phyloP scores from a whole-genome alignment of 1,139 yeast genomes.

The Suhomyces coccinellae region DNA sequence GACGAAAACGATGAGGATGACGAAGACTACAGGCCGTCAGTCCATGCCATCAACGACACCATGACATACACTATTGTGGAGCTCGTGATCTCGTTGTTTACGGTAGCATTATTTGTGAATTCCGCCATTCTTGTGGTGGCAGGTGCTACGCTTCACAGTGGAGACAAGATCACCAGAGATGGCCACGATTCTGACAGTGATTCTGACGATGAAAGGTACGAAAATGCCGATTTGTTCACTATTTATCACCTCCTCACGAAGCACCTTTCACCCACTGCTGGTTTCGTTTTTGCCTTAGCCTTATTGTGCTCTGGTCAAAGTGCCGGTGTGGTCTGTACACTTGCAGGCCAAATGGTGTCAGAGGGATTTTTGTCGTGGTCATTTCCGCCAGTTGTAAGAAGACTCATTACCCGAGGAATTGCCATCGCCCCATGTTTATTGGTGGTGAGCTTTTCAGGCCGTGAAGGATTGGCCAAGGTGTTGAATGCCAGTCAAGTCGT shows the following conservation, averaged over 20 bases:
- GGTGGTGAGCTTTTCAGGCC: slow-evolving; percentile 76
- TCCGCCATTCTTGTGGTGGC: slow-evolving; percentile 83
- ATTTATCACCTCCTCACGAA: slow-evolving; percentile 72
- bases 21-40: slow-evolving; percentile 58
- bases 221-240: slow-evolving; percentile 78
- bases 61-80: slow-evolving; percentile 75
- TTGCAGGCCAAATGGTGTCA: slow-evolving; percentile 95
- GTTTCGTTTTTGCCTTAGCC: slow-evolving; percentile 88
- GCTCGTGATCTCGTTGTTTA: slow-evolving; percentile 67
- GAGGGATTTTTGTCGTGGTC: slow-evolving; percentile 91
- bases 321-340: slow-evolving; percentile 96
- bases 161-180: slow-evolving; percentile 17
- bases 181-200: slow-evolving; percentile 15
- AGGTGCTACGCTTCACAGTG: slow-evolving; percentile 62
- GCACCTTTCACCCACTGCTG: slow-evolving; percentile 88
- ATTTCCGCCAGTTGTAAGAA: slow-evolving; percentile 80
- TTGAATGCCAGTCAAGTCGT: slow-evolving; percentile 89
- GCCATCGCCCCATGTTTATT: slow-evolving; percentile 88
- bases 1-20: slow-evolving; percentile 23
- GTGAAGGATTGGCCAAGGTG: slow-evolving; percentile 79
- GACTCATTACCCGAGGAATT: slow-evolving; percentile 77
- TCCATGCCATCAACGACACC: slow-evolving; percentile 69
- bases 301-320: slow-evolving; percentile 94
- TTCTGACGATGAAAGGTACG: slow-evolving; percentile 38
- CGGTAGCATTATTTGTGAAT: slow-evolving; percentile 83